Percentiles rank a stretch among this genome's conserved stretches.
Conservation (phyloP, 169 alveolate genomes). For the Plasmodium ovale region DNA sequence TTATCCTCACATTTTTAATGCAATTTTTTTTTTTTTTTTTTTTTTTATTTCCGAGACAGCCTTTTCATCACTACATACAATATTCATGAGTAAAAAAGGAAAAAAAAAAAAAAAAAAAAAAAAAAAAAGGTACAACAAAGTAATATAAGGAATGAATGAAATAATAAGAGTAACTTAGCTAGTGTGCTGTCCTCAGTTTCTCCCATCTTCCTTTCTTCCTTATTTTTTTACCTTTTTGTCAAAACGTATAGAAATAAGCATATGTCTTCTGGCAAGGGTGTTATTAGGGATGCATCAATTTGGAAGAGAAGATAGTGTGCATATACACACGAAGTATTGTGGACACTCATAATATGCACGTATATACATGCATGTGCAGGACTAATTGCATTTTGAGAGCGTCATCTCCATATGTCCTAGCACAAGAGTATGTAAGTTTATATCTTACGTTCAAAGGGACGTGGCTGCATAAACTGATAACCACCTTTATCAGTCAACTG, state of each 20-base stretch:
- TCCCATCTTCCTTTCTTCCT: too few species aligned
- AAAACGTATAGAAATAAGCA: not conserved
- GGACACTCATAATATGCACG: not conserved
- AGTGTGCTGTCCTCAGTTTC: too few species aligned
- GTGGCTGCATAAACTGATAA: too few species aligned
- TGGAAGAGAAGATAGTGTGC: not conserved
- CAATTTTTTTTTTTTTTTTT: not conserved
- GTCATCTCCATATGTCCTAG: too few species aligned
- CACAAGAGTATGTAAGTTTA: not conserved
- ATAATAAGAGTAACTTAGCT: not conserved
- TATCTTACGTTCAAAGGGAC: not conserved
- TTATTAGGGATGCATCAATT: not conserved
- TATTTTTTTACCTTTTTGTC: too few species aligned
- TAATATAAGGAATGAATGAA: not conserved
- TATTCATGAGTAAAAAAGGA: not conserved
- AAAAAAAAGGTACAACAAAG: too few species aligned
- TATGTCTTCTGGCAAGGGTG: conserved; percentile 1
- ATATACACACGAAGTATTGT: not conserved
- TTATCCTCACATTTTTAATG: too few species aligned
- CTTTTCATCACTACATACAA: not conserved
- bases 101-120: not conserved
- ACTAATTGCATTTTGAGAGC: too few species aligned
- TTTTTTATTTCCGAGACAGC: conserved; percentile 32
- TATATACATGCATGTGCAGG: not conserved
- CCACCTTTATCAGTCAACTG: too few species aligned